These are phyloP conservation scores for Globisporangium acanthophoron DNA, from an alignment of 352 stramenopile genomes.

Conservation along the genomic window DNA sequence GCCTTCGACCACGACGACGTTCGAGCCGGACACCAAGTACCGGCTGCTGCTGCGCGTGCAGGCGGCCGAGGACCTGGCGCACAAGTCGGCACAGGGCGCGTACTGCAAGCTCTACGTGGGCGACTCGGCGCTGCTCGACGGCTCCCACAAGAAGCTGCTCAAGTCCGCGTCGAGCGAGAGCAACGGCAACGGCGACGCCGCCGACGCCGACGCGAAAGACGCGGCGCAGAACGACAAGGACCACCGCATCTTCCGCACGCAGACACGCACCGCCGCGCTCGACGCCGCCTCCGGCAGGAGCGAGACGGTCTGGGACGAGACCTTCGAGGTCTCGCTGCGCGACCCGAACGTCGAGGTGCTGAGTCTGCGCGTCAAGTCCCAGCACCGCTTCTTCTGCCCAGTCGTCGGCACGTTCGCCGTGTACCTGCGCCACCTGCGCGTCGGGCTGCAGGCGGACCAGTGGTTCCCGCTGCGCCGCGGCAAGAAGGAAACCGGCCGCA, in stretches of 20 bases:
- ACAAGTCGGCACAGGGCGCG: constrained; percentile 29
- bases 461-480: constrained; percentile 56
- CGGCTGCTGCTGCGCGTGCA: constrained; percentile 59
- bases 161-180: constrained; percentile 13
- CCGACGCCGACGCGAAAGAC: constrained; percentile 1
- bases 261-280: constrained; percentile 18
- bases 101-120: constrained; percentile 75
- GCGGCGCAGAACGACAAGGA: constrained; percentile 1
- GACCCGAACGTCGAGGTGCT: constrained; percentile 44
- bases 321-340: constrained; percentile 56
- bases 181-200: background rate
- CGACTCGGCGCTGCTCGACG: constrained; percentile 38
- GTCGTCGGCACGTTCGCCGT: constrained; percentile 54
- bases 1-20: background rate
- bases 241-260: constrained; percentile 56
- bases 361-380: constrained; percentile 69
- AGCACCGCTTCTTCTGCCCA: constrained; percentile 57
- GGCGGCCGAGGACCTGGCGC: constrained; percentile 37
- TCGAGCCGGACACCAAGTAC: constrained; percentile 24
- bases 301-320: constrained; percentile 61
- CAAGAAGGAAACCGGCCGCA: constrained; percentile 25
- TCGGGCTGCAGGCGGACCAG: constrained; percentile 39
- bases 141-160: constrained; percentile 15
- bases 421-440: constrained; percentile 38
- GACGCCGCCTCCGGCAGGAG: background rate